Base-by-base conservation (phyloP, 441 rosid genomes). In the Populus tomentosa region DNA sequence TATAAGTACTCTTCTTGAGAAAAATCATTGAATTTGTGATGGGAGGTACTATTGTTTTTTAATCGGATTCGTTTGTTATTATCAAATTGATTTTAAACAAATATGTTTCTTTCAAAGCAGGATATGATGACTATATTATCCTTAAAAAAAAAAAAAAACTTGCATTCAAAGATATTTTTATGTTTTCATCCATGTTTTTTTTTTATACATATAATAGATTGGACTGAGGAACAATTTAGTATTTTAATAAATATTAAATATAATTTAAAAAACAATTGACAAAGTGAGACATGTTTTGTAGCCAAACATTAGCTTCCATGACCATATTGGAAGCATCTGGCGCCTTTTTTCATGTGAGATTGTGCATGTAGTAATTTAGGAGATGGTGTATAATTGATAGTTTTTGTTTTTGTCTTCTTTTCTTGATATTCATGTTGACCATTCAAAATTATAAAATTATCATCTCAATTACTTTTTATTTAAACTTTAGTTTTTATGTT, bases 401-500 rank as follows among this genome's bases (percentile, higher is more conserved):
- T 2, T 0, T 38, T 2, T 24, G 9, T 38, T 9, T 10, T 10
- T 38, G 0, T 38, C 42, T 38, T 0, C 0, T 3, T 0, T 0
- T 0, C 2, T 1, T 1, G 2, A 56, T 1, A 14, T 56, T 14
- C 2, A n/a, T 0, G 2, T 0, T 56, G 3, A 8, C 13, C 0
- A 38, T 38, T 38, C 1, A 38, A 38, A 1, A 38, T 8, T 38
- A 0, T 0, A 38, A 2, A 9, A 1, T 38, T 7, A 10, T 38
- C 42, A 2, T 7, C 11, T 2, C 11, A 9, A 9, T 38, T 38
- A 38, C 0, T 38, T 38, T 2, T 2, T 38, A 38, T 38, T 38
- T 2, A 38, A 38, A 38, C 42, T 38, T 1, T 38, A 0, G 11
- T 38, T 10, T 0, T 38, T 38, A 7, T 38, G 0, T 38, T 24